Evolutionary conservation across 345 rosid genomes (phyloP).

Genomic region (Lepidium africanum): DNA sequence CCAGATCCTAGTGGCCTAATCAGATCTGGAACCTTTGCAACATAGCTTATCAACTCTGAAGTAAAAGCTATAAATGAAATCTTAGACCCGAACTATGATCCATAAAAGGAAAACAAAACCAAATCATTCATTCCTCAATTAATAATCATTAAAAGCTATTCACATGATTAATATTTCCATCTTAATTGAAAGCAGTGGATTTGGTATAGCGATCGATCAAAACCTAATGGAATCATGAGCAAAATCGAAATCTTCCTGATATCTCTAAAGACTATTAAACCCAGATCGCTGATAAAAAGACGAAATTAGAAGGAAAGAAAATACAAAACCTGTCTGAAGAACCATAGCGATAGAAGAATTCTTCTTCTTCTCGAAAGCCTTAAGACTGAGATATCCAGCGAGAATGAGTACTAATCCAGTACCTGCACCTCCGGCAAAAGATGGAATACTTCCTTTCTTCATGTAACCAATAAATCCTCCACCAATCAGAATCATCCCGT

Average conservation of each 20-base stretch:
- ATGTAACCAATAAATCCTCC: conserved; percentile 80
- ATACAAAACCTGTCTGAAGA: conserved; percentile 63
- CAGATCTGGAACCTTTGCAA: background rate
- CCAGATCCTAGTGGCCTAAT: conserved; percentile 11
- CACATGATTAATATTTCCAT: background rate
- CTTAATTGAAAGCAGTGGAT: background rate
- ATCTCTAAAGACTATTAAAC: background rate
- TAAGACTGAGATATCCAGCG: conserved; percentile 81
- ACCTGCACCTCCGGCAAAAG: conserved; percentile 80
- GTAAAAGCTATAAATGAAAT: background rate
- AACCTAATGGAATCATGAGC: background rate
- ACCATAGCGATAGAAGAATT: conserved; percentile 54
- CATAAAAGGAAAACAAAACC: background rate
- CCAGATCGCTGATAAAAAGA: conserved; percentile 4
- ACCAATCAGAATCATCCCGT: conserved; percentile 66
- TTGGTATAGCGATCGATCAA: background rate
- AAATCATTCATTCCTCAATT: background rate
- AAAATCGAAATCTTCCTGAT: background rate
- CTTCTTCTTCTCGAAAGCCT: conserved; percentile 67
- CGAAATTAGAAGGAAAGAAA: background rate
- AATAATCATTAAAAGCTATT: background rate
- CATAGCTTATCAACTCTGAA: background rate
- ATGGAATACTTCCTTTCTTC: conserved; percentile 70
- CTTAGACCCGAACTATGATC: background rate
- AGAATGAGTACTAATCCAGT: conserved; percentile 67